Evolutionary conservation across 2,329 filamentous ascomycete species (phyloP).

Genomic region (Fusarium sterilihyphosum): DNA sequence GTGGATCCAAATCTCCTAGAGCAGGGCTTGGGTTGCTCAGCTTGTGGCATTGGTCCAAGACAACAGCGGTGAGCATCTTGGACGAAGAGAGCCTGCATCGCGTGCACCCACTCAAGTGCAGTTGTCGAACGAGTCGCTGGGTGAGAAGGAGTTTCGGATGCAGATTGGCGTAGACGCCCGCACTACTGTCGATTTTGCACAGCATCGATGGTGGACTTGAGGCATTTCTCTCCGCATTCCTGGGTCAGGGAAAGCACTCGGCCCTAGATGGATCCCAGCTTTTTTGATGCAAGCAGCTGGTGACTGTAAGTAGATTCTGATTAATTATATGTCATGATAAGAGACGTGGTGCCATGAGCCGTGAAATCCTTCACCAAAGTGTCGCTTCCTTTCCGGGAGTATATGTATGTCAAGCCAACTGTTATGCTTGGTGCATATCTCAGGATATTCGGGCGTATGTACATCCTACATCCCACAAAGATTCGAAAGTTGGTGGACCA

Average conservation of each 20-base stretch:
- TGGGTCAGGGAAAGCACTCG: constrained; percentile 9
- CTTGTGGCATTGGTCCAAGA: constrained; percentile 32
- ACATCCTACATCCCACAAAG: not conserved
- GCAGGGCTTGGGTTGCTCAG: constrained; percentile 34
- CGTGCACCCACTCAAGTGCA: constrained; percentile 34
- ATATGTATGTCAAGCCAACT: not conserved
- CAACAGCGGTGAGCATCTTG: constrained; percentile 40
- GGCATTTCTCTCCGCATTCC: constrained; percentile 49
- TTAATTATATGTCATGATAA: not conserved
- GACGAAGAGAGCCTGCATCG: constrained; percentile 20
- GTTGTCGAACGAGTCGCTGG: constrained; percentile 32
- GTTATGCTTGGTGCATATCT: not conserved
- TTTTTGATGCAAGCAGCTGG: not conserved
- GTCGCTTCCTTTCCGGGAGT: not conserved
- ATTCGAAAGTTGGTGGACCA: not conserved
- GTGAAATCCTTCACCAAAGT: not conserved
- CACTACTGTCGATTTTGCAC: constrained; percentile 19
- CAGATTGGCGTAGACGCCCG: constrained; percentile 17
- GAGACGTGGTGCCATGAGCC: not conserved
- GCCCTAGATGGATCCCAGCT: not conserved
- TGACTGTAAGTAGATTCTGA: not conserved
- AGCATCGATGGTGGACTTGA: constrained; percentile 42
- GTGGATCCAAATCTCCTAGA: constrained; percentile 41
- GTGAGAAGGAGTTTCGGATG: constrained; percentile 37
- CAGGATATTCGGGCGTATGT: not conserved